Conservation (phyloP, 768 basidiomycete genomes). For the Boletus sp. region DNA sequence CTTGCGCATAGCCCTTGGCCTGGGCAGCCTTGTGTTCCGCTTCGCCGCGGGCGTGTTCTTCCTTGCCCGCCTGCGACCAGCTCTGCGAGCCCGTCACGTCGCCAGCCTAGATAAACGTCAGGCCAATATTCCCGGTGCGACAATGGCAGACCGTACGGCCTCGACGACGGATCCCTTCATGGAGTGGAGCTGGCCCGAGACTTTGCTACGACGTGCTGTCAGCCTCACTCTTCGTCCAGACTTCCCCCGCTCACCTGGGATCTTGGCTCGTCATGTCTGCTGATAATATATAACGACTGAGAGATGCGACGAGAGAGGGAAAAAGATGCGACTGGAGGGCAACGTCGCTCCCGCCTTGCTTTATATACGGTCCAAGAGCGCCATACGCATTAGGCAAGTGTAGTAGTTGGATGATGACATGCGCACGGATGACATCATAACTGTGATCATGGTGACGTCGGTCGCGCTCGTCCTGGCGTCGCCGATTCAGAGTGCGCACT, state of each 20-base stretch:
- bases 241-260: slow-evolving; percentile 21
- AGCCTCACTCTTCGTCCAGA: background rate
- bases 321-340: slow-evolving; percentile 3
- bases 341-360: background rate
- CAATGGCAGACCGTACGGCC: slow-evolving; percentile 19
- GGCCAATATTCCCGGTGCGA: too few relatives aligned
- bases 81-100: slow-evolving; percentile 40
- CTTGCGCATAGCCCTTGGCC: slow-evolving; percentile 50
- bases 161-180: slow-evolving; percentile 36
- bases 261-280: slow-evolving; percentile 21
- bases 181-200: slow-evolving; percentile 35
- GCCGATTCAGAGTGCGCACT: background rate
- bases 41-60: slow-evolving; percentile 51
- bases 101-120: slow-evolving; percentile 32
- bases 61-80: slow-evolving; percentile 44
- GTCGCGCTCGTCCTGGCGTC: slow-evolving; percentile 3
- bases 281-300: background rate
- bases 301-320: background rate
- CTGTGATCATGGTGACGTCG: slow-evolving; percentile 22
- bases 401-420: slow-evolving; percentile 22
- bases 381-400: slow-evolving; percentile 31
- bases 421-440: slow-evolving; percentile 28
- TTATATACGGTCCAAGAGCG: slow-evolving; percentile 26
- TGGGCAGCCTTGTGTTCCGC: slow-evolving; percentile 45
- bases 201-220: slow-evolving; percentile 26